Evolutionary conservation across 192 early-diverging fungal species (phyloP), one percentile per base, ranked within the genome.

Genomic region (Coemansia erecta): DNA sequence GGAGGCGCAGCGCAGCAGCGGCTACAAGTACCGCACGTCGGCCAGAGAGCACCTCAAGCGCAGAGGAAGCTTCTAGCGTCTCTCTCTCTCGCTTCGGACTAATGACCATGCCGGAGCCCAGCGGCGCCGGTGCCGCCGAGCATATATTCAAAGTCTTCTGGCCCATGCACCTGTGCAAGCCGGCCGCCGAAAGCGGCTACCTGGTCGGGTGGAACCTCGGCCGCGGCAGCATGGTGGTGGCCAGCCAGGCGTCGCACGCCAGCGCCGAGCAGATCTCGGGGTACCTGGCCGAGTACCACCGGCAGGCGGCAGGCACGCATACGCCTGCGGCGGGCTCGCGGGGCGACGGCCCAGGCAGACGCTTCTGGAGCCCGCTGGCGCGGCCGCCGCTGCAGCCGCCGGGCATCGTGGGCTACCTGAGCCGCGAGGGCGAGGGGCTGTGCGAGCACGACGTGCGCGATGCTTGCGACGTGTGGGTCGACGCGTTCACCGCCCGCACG

Each of bases 11-110:
- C 57, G 53, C 14, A 63, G 66, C 47, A 56, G 56, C 45, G 63
- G 58, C 14, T 77, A 72, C 69, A 62, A 68, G 42, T 68, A 63
- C 55, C 64, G 72, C 21, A 72, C 75, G 9, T 75, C 81, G 10
- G 75, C 81, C 11, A 56, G 75, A 24, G 75, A 77, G 24, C 71
- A 82, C 28, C 62, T 82, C n/a, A 72, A 68, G 47, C 81, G 81
- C 15, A 68, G 81, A 6, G 81, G 81, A 26, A 82, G 81, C 58
- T 82, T 82, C 41, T 82, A 52, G 61, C n/a, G n/a, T n/a, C n/a
- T n/a, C n/a, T n/a, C n/a, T n/a, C n/a, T n/a, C n/a, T n/a, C 7
- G 44, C n/a, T 15, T 28, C 22, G 15, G 35, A 6, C n/a, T 46
- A 35, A 12, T 53, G 17, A 53, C 10, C 5, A 26, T 41, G 48